Evolutionary conservation across 306 rosid genomes (phyloP).

Genomic region (Cotoneaster glaucophyllus): DNA sequence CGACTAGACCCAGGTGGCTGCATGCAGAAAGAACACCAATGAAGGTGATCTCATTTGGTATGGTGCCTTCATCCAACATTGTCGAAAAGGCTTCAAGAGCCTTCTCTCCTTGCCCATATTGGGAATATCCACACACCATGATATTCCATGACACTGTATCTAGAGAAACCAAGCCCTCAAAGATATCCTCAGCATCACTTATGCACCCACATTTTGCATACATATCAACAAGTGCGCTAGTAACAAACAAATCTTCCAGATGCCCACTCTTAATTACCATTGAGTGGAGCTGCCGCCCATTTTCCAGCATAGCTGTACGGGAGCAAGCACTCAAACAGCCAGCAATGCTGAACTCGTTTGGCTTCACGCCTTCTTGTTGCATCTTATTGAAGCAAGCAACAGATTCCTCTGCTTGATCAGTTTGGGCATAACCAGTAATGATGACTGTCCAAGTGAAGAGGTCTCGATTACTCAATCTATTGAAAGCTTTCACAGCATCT

Average conservation of each 20-base stretch:
- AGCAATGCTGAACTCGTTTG: constrained; percentile 26
- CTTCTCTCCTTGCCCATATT: constrained; percentile 28
- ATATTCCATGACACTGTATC: constrained; percentile 33
- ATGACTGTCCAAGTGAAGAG: constrained; percentile 32
- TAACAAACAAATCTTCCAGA: constrained; percentile 20
- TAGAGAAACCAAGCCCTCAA: constrained; percentile 5
- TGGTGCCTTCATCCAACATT: constrained; percentile 24
- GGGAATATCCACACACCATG: constrained; percentile 31
- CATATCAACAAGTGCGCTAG: constrained; percentile 33
- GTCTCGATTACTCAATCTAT: constrained; percentile 21
- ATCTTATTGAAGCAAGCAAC: constrained; percentile 20
- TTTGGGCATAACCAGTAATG: constrained; percentile 18
- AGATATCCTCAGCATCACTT: constrained; percentile 26
- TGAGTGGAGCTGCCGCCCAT: constrained; percentile 31
- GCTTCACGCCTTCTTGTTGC: constrained; percentile 34
- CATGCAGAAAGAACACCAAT: constrained; percentile 32
- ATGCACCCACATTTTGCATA: constrained; percentile 32
- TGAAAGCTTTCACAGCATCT: constrained; percentile 25
- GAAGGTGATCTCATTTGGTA: constrained; percentile 33
- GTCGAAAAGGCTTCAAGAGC: constrained; percentile 18
- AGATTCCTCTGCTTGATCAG: constrained; percentile 19
- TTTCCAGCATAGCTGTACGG: constrained; percentile 18
- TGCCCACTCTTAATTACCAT: constrained; percentile 28
- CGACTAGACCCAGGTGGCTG: constrained; percentile 30
- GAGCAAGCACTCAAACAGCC: constrained; percentile 37